Base-by-base conservation (phyloP, 495 filamentous ascomycete genomes). In the Trichoderma erinaceum region DNA sequence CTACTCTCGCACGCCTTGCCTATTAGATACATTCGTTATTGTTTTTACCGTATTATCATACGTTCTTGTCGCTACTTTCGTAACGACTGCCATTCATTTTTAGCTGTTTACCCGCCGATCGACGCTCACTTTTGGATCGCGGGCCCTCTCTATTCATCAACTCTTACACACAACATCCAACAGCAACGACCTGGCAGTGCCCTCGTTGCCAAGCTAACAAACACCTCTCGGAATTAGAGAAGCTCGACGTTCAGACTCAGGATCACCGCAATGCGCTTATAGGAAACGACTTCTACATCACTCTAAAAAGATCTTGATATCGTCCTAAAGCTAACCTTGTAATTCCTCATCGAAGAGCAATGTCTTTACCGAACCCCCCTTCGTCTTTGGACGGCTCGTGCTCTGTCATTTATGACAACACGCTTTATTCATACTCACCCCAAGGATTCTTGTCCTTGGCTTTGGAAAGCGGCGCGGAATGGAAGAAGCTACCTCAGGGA, bases 361-460 rank as follows among this genome's bases (percentile, higher is more conserved):
- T 92, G 90, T 70, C 81, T 67, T 79, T 87, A 44, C 90, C 90
- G 66, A 69, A 83, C 72, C 93, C 93, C 67, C 80, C 81, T 15
- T 79, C 86, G 69, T 75, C 85, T 69, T 79, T 97, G 70, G 83
- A 85, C 71, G 87, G 89, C 78, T 86, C 89, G 72, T 99, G 95
- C 78, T 95, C 92, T 18, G 86, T 89, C 68, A 84, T 99, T 66
- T 81, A 90, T 78, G 82, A 93, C 75, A 87, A 90, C 76, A 95
- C 89, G 21, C 86, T 99, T 18, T 99, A 97, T 79, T 87, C 88
- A 13, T 97, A 92, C 73, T 90, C 92, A 46, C 74, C 86, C 23
- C 77, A 83, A 64, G 91, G 88, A 27, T 92, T 99, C 68, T 88
- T 91, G 73, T 89, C 89, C 5, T 78, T 98, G 46, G 77, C 80